A percentile compares a stretch with the other conserved stretches of the same genome.
Evolutionary conservation across 805 yeast genomes (phyloP).

Genomic region (Debaryomyces prosopidis): DNA sequence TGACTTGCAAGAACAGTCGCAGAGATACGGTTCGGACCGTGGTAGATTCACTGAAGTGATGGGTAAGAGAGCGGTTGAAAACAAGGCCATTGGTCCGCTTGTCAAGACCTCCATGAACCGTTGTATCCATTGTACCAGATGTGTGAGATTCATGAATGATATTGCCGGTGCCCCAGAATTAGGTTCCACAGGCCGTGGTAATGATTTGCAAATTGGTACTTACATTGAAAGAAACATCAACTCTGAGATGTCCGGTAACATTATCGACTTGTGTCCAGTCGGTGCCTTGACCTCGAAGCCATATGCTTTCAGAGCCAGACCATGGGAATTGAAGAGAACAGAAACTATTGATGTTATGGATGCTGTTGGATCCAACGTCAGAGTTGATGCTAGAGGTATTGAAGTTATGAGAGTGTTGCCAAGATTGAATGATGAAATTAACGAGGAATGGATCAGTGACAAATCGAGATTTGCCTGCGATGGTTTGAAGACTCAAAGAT

Average conservation of each 20-base stretch:
- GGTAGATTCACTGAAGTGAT: constrained; percentile 80
- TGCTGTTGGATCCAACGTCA: constrained; percentile 77
- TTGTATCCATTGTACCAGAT: constrained; percentile 89
- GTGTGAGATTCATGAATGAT: constrained; percentile 87
- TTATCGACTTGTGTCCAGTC: constrained; percentile 86
- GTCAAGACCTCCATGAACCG: constrained; percentile 90
- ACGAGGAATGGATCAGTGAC: constrained; percentile 91
- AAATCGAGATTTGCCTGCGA: constrained; percentile 84
- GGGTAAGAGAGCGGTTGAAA: constrained; percentile 89
- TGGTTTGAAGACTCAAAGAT: constrained; percentile 82
- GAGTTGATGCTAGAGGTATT: constrained; percentile 85
- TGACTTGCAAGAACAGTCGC: constrained; percentile 85
- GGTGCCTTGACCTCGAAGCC: constrained; percentile 91
- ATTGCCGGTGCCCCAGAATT: constrained; percentile 92
- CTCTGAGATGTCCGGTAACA: constrained; percentile 83
- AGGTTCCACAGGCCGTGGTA: constrained; percentile 88
- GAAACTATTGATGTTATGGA: constrained; percentile 85
- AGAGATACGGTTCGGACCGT: constrained; percentile 81
- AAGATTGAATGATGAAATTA: constrained; percentile 79
- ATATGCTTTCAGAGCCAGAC: constrained; percentile 88
- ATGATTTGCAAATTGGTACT: constrained; percentile 89
- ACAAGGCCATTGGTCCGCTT: constrained; percentile 86
- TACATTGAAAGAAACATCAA: constrained; percentile 82
- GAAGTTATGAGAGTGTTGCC: constrained; percentile 88
- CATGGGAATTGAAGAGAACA: constrained; percentile 90